Evolutionary conservation across 441 rosid genomes (phyloP).

Genomic region (Breynia disticha): DNA sequence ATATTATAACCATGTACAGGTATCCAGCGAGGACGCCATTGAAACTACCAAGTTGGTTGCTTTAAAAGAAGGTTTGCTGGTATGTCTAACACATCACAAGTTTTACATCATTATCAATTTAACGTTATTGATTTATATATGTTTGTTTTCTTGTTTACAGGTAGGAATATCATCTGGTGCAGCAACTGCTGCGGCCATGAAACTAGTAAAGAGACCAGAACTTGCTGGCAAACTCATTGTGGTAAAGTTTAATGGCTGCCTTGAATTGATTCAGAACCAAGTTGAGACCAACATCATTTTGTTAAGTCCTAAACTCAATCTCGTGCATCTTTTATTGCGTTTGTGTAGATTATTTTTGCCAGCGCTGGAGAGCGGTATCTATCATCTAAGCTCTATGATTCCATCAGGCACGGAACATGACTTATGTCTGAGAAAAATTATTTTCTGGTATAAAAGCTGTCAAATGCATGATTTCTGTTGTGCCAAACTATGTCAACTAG

Average conservation of each 20-base stretch:
- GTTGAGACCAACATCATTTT: neutral
- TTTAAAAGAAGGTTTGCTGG: constrained; percentile 67
- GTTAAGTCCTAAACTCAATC: too few species aligned
- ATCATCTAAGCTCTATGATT: constrained; percentile 38
- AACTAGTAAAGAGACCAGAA: constrained; percentile 44
- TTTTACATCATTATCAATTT: neutral
- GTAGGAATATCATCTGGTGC: constrained; percentile 70
- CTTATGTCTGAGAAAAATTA: constrained; percentile 3
- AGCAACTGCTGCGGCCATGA: constrained; percentile 47
- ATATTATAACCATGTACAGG: constrained; percentile 19
- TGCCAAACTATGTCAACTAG: too few species aligned
- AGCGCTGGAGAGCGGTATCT: constrained; percentile 57
- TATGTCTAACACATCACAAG: constrained; percentile 11
- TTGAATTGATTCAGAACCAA: neutral
- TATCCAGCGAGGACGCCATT: constrained; percentile 63
- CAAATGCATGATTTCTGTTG: too few species aligned
- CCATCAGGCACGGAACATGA: constrained; percentile 31
- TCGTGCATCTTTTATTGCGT: neutral
- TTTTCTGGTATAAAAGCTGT: neutral
- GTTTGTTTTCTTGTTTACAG: constrained; percentile 17
- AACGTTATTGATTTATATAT: neutral
- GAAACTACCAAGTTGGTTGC: constrained; percentile 64
- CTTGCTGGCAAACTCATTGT: constrained; percentile 44
- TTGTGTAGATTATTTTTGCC: constrained; percentile 39
- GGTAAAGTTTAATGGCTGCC: constrained; percentile 22